Evolutionary conservation across 345 rosid species (phyloP), one percentile per base, ranked within the genome.

Genomic region (Eutrema heterophyllum): DNA sequence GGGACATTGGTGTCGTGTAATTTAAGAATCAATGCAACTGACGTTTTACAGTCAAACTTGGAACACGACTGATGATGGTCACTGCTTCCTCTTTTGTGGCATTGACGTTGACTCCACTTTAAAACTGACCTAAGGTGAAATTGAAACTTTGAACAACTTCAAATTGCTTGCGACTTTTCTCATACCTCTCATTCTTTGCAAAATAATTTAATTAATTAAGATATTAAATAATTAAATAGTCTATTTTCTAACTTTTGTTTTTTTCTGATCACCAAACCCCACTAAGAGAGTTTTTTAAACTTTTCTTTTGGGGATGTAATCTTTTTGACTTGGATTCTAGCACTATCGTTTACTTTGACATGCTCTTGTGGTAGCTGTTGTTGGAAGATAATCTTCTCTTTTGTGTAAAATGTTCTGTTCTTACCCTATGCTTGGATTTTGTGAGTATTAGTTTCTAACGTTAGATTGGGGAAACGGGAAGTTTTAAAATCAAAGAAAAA

Each of bases 231-330:
- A 49, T 10, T 6, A n/a, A 51, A 35, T 55, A 7, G n/a, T 36
- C 16, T 57, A 68, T 30, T 55, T 30, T 55, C 3, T 13, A 9
- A 6, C 41, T 40, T 46, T 54, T 8, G 33, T 46, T 2, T 59
- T 2, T 46, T 46, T 76, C 71, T 38, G 75, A 76, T 76, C 80
- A 70, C 80, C 80, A 70, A 70, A 76, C 80, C 75, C 75, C 75
- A 70, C 63, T 40, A 70, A 0, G 7, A 36, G 52, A 38, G 50
- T 16, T 52, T 36, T 11, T 16, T 10, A 32, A 65, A 57, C 73
- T n/a, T 51, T 60, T 43, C 14, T 63, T 33, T 40, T 16, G 2
- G n/a, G 13, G 32, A 64, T 54, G 49, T 26, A 75, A 52, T 75
- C 64, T 69, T 75, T 76, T 76, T 77, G 80, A 77, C 76, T 56